Conservation (phyloP, 1,284 basidiomycete genomes). For the Rhizoctonia solani region DNA sequence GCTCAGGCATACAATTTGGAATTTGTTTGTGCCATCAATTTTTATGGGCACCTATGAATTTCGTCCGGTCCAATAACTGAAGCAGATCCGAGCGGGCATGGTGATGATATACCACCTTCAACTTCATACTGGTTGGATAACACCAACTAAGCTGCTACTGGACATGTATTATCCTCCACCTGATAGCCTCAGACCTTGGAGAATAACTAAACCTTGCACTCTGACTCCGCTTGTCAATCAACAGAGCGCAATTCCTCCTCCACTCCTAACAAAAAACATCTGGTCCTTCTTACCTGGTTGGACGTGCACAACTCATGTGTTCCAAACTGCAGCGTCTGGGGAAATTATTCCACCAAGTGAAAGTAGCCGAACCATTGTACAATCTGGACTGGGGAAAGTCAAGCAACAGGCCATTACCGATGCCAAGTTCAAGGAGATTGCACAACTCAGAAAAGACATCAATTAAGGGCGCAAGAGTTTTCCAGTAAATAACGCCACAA, state of each 20-base stretch:
- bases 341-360: slow-evolving; percentile 3
- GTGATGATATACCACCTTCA: no score
- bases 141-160: no score
- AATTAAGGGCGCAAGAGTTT: background rate
- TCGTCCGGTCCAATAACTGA: no score
- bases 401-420: slow-evolving; percentile 6
- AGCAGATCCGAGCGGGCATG: no score
- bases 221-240: slow-evolving; percentile 14
- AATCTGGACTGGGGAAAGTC: slow-evolving; percentile 2
- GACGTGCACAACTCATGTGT: slow-evolving; percentile 25
- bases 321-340: slow-evolving; percentile 9
- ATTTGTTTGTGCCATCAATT: no score
- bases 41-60: no score
- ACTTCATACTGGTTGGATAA: no score
- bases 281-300: slow-evolving; percentile 3
- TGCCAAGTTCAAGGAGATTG: background rate
- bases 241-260: background rate
- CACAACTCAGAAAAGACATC: background rate
- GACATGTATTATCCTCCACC: slow-evolving; percentile 32
- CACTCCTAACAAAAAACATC: no score
- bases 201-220: background rate
- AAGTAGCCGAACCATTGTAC: background rate
- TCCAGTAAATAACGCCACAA: slow-evolving; percentile 40
- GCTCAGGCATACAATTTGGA: no score
- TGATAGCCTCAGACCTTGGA: background rate